phyloP scores from a whole-genome alignment of 768 basidiomycete genomes.

The Boletus reticuloceps region DNA sequence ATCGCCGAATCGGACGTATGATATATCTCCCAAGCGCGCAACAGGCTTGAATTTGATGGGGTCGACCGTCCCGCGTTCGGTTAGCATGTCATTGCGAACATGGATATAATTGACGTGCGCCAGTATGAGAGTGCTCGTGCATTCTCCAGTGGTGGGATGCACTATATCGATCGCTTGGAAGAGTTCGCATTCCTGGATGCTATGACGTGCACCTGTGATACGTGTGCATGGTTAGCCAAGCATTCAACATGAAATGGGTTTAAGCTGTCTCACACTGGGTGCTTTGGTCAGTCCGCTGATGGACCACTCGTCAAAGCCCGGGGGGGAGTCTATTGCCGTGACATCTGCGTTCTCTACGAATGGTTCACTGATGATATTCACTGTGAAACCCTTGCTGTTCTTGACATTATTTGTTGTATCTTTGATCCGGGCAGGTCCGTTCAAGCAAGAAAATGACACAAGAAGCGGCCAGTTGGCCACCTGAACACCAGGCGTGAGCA shows the following conservation, averaged over 20 bases:
- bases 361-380: conserved; percentile 57
- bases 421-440: conserved; percentile 24
- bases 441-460: conserved; percentile 36
- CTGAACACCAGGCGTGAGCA: conserved; percentile 5
- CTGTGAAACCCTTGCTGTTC: conserved; percentile 46
- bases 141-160: conserved; percentile 28
- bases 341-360: conserved; percentile 40
- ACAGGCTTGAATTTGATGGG: conserved; percentile 35
- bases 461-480: conserved; percentile 27
- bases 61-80: conserved; percentile 36
- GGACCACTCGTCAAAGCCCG: conserved; percentile 39
- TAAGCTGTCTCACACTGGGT: not conserved
- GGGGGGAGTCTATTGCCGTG: conserved; percentile 37
- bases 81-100: conserved; percentile 41
- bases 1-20: conserved; percentile 34
- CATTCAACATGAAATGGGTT: not conserved
- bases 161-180: conserved; percentile 34
- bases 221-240: not conserved
- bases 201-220: conserved; percentile 35
- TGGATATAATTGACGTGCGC: conserved; percentile 43
- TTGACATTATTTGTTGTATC: conserved; percentile 50
- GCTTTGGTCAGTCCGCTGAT: conserved; percentile 42
- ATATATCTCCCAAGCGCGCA: conserved; percentile 38
- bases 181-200: conserved; percentile 42
- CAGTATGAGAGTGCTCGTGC: conserved; percentile 34